Conservation (phyloP, 169 alveolate genomes). For the Plasmodium relictum region DNA sequence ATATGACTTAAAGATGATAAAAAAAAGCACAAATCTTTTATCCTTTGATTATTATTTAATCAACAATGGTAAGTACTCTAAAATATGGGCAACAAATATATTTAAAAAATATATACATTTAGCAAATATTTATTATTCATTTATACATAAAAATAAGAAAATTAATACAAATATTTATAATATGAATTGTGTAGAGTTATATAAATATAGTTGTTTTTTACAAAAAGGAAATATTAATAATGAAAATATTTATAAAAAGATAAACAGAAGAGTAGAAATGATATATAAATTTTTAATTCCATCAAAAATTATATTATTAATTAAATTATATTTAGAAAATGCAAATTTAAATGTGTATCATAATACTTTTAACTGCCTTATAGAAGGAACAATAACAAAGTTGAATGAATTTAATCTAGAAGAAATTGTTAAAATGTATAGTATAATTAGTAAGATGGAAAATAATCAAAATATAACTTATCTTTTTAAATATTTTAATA, state of each 20-base stretch:
- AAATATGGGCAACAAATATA: not conserved
- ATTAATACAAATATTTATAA: slow-evolving; percentile 68
- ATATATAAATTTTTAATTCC: slow-evolving; percentile 71
- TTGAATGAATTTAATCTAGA: slow-evolving; percentile 47
- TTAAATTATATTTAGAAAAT: slow-evolving; percentile 66
- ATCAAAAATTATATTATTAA: slow-evolving; percentile 56
- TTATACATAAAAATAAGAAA: slow-evolving; percentile 58
- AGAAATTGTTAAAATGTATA: slow-evolving; percentile 64
- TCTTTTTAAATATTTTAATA: slow-evolving; percentile 62
- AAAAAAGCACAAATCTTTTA: slow-evolving; percentile 6
- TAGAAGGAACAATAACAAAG: slow-evolving; percentile 54
- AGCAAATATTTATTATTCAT: slow-evolving; percentile 34
- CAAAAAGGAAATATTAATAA: slow-evolving; percentile 45
- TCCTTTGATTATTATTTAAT: slow-evolving; percentile 8
- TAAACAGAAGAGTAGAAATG: slow-evolving; percentile 77
- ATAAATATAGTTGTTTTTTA: slow-evolving; percentile 55
- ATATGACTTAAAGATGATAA: slow-evolving; percentile 5
- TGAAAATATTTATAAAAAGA: slow-evolving; percentile 59
- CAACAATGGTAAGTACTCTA: slow-evolving; percentile 7
- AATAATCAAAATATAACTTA: slow-evolving; percentile 64
- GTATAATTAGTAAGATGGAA: slow-evolving; percentile 62
- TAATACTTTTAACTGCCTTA: slow-evolving; percentile 62
- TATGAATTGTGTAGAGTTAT: slow-evolving; percentile 69
- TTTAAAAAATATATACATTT: slow-evolving; percentile 19
- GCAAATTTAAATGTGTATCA: slow-evolving; percentile 26